A percentile compares a stretch with the other conserved stretches of the same genome.
Conservation (phyloP, 2,329 filamentous ascomycete species). For the Aspergillus amoenus region DNA sequence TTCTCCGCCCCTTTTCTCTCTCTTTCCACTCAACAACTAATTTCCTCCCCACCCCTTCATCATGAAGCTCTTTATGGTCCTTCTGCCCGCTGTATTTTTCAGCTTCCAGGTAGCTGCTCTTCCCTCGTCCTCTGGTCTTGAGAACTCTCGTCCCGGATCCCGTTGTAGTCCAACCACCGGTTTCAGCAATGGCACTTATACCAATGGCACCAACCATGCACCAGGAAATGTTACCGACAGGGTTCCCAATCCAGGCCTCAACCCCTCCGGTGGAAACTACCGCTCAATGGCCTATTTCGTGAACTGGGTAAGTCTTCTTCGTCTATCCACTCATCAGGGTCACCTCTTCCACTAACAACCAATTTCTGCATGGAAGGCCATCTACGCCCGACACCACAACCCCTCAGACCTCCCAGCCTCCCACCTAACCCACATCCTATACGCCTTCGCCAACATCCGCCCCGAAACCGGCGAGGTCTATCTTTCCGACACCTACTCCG, state of each 20-base stretch:
- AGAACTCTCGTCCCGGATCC: background rate
- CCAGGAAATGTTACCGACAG: background rate
- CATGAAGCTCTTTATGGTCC: slow-evolving; percentile 1
- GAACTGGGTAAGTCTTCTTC: slow-evolving; percentile 39
- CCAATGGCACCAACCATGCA: background rate
- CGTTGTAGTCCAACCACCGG: background rate
- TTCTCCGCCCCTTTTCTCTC: background rate
- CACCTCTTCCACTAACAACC: background rate
- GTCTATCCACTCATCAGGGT: background rate
- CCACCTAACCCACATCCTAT: slow-evolving; percentile 84
- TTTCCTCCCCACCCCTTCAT: background rate
- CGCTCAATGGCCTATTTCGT: slow-evolving; percentile 46
- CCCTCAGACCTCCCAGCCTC: slow-evolving; percentile 79
- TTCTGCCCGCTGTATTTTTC: background rate
- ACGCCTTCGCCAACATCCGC: slow-evolving; percentile 84
- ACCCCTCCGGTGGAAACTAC: background rate
- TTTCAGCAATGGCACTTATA: background rate
- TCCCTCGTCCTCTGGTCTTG: background rate
- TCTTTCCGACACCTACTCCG: slow-evolving; percentile 68
- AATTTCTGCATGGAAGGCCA: slow-evolving; percentile 54
- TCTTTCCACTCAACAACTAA: background rate
- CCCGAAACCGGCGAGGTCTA: slow-evolving; percentile 78
- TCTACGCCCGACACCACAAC: slow-evolving; percentile 82
- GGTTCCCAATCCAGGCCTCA: background rate
- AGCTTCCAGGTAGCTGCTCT: background rate